These are phyloP conservation scores for Auriscalpium orientale DNA, from an alignment of 768 basidiomycete species.

Conservation along the genomic window DNA sequence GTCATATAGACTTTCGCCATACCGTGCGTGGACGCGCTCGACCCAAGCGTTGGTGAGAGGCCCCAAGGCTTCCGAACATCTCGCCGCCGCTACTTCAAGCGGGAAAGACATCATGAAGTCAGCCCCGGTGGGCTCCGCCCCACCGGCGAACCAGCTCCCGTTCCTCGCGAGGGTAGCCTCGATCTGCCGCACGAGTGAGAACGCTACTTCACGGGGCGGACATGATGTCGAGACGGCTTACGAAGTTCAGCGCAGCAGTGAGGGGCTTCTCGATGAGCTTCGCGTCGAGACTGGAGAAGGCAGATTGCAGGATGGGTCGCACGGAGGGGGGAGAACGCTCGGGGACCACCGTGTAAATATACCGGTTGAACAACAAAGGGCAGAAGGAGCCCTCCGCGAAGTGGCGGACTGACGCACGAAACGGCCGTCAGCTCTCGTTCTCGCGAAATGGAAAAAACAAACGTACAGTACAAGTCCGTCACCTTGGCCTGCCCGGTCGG, in stretches of 20 bases:
- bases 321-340: slow-evolving; percentile 28
- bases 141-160: slow-evolving; percentile 29
- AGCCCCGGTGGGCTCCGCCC: slow-evolving; percentile 31
- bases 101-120: slow-evolving; percentile 39
- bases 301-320: slow-evolving; percentile 24
- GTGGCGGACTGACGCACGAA: slow-evolving; percentile 29
- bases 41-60: slow-evolving; percentile 29
- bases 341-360: slow-evolving; percentile 25
- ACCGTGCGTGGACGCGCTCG: slow-evolving; percentile 29
- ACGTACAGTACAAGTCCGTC: slow-evolving; percentile 29
- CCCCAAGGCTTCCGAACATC: slow-evolving; percentile 18
- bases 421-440: background rate
- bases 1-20: background rate
- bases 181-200: slow-evolving; percentile 23
- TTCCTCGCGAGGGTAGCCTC: slow-evolving; percentile 29
- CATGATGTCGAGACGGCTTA: slow-evolving; percentile 6
- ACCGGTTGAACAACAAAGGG: slow-evolving; percentile 31
- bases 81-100: slow-evolving; percentile 22
- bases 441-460: background rate
- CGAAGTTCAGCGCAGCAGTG: slow-evolving; percentile 23
- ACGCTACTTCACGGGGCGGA: background rate
- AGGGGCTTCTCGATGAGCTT: slow-evolving; percentile 23
- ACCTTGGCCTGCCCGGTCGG: slow-evolving; percentile 24
- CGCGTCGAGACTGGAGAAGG: slow-evolving; percentile 23
- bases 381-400: slow-evolving; percentile 36